Base-by-base conservation (phyloP, 148 eudicot species). In the Suaeda aralocaspica region DNA sequence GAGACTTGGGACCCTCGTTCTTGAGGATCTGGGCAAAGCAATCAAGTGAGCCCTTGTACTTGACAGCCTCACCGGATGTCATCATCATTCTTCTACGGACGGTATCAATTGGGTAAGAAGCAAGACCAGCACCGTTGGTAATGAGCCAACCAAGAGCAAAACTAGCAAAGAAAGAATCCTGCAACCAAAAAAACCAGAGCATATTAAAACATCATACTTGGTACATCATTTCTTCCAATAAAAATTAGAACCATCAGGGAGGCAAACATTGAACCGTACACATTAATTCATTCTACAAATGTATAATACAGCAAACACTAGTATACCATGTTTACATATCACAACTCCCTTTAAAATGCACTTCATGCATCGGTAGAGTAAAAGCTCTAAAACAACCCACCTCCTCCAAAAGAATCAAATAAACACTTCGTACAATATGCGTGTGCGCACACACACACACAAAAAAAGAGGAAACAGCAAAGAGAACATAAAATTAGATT, bases 41-140 rank as follows among this genome's bases (percentile, higher is more conserved):
- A 67, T 89, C 94, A 1, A 85, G 0, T 5, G 92, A 86, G 45
- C 88, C 80, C 83, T 84, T 88, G 88, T 88, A 88, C 84, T 88
- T 88, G 59, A 88, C 92, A 2, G 92, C 92, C 52, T 88, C 87
- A 67, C 92, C 92, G 13, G 92, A 88, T 22, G 92, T 88, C 92
- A 88, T 85, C 92, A 88, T 88, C 92, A 88, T 88, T 80, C 92
- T 83, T 84, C 92, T 85, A 11, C 92, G 86, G 16, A 88, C 92
- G 0, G 89, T 88, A 64, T 88, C 89, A 34, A 88, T 78, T 31
- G 92, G 89, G 81, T 88, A 85, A 1, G 92, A 85, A 34, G 92
- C 89, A 61, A 88, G 86, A 26, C 92, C 89, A 39, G 92, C 92
- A 64, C 83, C 87, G 28, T 81, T 87, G 66, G 92, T 87, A 72